These are phyloP conservation scores for Xylariaceae sp. DNA, from an alignment of 2,329 filamentous ascomycete genomes.

Conservation along the genomic window DNA sequence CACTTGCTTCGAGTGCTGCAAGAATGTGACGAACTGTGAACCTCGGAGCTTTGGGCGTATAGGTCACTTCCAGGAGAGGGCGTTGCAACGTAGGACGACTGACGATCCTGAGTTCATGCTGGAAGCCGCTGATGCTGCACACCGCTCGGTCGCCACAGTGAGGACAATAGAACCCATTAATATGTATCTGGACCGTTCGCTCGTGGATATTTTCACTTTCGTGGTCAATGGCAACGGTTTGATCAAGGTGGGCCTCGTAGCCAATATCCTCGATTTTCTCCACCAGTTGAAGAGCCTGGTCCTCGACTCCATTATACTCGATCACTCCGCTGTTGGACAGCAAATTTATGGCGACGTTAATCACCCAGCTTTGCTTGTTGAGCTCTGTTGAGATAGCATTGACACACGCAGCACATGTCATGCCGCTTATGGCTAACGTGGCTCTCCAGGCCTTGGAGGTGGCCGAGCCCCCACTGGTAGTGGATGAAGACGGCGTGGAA, in stretches of 20 bases:
- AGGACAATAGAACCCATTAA: slow-evolving; percentile 72
- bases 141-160: slow-evolving; percentile 62
- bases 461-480: slow-evolving; percentile 6
- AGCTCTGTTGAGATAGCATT: slow-evolving; percentile 60
- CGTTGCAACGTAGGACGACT: slow-evolving; percentile 53
- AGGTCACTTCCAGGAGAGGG: slow-evolving; percentile 67
- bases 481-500: slow-evolving; percentile 16
- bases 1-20: slow-evolving; percentile 59
- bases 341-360: slow-evolving; percentile 58
- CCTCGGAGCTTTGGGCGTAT: slow-evolving; percentile 61
- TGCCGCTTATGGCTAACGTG: slow-evolving; percentile 58
- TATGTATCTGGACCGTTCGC: slow-evolving; percentile 59
- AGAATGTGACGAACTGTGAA: slow-evolving; percentile 77
- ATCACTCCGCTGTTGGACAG: slow-evolving; percentile 64
- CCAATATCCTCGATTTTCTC: slow-evolving; percentile 59
- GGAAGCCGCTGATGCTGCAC: slow-evolving; percentile 51
- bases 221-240: slow-evolving; percentile 37
- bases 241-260: slow-evolving; percentile 60
- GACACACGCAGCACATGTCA: slow-evolving; percentile 69
- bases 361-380: slow-evolving; percentile 54
- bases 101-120: slow-evolving; percentile 49
- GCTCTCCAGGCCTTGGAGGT: slow-evolving; percentile 25
- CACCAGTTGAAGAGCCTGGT: slow-evolving; percentile 45
- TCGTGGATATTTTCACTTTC: slow-evolving; percentile 28
- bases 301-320: slow-evolving; percentile 45